Conservation (phyloP, 352 stramenopile genomes). For the Phytophthora macrochlamydospora region DNA sequence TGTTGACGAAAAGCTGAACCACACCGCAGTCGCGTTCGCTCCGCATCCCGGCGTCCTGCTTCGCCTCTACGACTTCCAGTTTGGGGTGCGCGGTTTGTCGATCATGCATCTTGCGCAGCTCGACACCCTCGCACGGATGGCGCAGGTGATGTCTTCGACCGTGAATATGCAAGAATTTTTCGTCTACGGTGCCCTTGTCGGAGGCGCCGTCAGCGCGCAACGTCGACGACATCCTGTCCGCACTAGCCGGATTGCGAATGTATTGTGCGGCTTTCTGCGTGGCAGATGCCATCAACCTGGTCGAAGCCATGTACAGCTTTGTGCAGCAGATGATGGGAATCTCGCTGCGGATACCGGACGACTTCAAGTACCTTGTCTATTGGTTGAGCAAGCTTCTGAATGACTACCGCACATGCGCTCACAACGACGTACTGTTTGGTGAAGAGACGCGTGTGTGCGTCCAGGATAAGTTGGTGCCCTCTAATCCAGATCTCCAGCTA, state of each 20-base stretch:
- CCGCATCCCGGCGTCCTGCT: neutral
- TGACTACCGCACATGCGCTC: neutral
- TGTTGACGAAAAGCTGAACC: neutral
- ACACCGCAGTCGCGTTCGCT: neutral
- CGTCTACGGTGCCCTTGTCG: neutral
- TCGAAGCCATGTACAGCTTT: neutral
- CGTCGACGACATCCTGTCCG: too few species aligned
- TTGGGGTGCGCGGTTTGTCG: neutral
- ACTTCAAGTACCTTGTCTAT: neutral
- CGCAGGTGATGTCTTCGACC: neutral
- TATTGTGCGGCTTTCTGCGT: too few species aligned
- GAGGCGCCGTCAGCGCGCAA: neutral
- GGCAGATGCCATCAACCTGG: neutral
- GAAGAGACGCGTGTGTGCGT: too few species aligned
- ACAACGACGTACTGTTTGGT: neutral
- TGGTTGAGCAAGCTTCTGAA: constrained; percentile 2
- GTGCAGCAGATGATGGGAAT: neutral
- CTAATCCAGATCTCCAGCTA: too few species aligned
- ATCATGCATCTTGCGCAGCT: neutral
- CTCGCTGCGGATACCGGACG: neutral
- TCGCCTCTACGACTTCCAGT: neutral
- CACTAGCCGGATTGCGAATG: too few species aligned
- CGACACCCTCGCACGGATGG: neutral
- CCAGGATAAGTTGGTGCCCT: neutral
- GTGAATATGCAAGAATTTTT: neutral